Conservation (phyloP, 164 flowering plant species). For the Warburgia ugandensis region DNA sequence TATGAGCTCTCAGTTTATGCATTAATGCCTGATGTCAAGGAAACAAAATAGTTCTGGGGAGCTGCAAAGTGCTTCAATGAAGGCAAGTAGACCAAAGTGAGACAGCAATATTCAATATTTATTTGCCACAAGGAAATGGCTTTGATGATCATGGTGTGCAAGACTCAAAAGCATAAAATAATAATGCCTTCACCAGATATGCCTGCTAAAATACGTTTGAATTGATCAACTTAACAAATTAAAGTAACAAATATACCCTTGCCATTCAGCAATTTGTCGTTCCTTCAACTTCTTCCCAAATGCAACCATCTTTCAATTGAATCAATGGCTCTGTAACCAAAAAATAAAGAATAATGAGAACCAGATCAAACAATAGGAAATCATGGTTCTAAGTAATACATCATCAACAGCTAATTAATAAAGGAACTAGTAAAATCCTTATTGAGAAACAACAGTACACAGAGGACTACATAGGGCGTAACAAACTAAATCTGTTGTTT, state of each 20-base stretch:
- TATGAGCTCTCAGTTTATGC: too few relatives aligned
- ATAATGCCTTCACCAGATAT: conserved; percentile 28
- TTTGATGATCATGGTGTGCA: neutral
- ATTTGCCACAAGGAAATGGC: neutral
- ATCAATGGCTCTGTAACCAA: conserved; percentile 1
- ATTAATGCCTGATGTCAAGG: too few relatives aligned
- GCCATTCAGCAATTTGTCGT: conserved; percentile 29
- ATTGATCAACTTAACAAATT: conserved; percentile 75
- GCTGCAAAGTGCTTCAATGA: too few relatives aligned
- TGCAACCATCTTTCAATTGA: conserved; percentile 22
- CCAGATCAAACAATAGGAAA: neutral
- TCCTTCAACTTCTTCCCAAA: conserved; percentile 36
- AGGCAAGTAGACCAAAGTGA: too few relatives aligned
- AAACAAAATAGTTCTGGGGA: too few relatives aligned
- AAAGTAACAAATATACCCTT: conserved; percentile 42
- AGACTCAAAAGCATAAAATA: neutral
- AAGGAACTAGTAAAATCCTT: too few relatives aligned
- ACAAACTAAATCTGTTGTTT: too few relatives aligned
- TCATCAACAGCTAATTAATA: neutral
- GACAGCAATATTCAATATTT: too few relatives aligned
- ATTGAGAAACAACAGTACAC: too few relatives aligned
- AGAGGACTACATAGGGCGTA: too few relatives aligned
- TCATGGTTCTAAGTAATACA: neutral
- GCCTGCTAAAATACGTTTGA: conserved; percentile 67
- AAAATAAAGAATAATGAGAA: neutral